A percentile compares a stretch with the other conserved stretches of the same genome.
Conservation (phyloP, 2,329 filamentous ascomycete species). For the Aspergillus sp. region DNA sequence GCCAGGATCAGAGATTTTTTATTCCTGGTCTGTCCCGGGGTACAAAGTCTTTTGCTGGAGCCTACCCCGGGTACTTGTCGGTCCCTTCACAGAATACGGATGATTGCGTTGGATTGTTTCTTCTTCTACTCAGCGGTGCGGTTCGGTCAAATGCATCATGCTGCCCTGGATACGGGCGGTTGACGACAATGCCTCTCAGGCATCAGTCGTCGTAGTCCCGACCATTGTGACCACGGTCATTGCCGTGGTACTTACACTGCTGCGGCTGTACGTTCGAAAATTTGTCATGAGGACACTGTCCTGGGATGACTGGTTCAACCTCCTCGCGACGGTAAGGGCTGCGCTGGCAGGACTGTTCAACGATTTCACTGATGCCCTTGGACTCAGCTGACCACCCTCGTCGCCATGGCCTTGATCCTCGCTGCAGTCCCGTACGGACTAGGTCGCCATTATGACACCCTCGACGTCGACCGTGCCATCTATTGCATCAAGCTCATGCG, state of each 20-base stretch:
- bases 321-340: constrained; percentile 16
- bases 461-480: neutral
- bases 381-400: neutral
- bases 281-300: constrained; percentile 15
- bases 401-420: neutral
- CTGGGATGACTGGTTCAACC: constrained; percentile 23
- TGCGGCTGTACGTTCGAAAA: constrained; percentile 19
- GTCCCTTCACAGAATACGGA: neutral
- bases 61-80: neutral
- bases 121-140: neutral
- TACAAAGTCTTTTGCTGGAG: neutral
- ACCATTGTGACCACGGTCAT: constrained; percentile 19
- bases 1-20: neutral
- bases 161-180: neutral
- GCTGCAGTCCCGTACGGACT: neutral
- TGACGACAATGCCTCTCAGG: constrained; percentile 12
- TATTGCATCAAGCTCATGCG: constrained; percentile 19
- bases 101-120: neutral
- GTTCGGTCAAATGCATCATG: constrained; percentile 6
- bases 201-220: constrained; percentile 11
- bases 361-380: neutral
- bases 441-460: neutral
- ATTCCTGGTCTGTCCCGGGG: neutral
- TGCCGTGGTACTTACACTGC: constrained; percentile 12
- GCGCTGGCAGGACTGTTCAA: neutral